Percentiles rank a stretch among this genome's conserved stretches.
phyloP scores from a whole-genome alignment of 2,329 filamentous ascomycete genomes.

The Monilinia fructicola region DNA sequence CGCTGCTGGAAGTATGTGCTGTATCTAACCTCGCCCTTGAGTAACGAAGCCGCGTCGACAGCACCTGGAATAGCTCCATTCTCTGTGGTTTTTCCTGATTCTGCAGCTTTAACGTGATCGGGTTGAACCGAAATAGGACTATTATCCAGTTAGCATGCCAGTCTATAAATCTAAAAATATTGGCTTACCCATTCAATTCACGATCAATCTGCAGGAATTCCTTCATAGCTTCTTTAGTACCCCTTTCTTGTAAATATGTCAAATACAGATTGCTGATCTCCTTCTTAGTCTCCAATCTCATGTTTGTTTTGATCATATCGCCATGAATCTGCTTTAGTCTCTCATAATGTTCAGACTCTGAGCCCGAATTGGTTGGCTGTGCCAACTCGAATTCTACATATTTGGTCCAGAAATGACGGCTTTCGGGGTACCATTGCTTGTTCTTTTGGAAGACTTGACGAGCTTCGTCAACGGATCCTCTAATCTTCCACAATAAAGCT shows the following conservation, averaged over 20 bases:
- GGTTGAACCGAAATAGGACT: slow-evolving; percentile 48
- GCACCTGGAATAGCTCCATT: slow-evolving; percentile 46
- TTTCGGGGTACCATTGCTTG: slow-evolving; percentile 79
- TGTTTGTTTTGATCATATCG: slow-evolving; percentile 67
- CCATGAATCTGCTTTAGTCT: slow-evolving; percentile 81
- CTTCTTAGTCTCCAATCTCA: slow-evolving; percentile 67
- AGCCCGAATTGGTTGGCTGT: slow-evolving; percentile 67
- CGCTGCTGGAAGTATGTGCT: slow-evolving; percentile 45
- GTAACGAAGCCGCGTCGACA: slow-evolving; percentile 45
- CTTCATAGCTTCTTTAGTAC: slow-evolving; percentile 79
- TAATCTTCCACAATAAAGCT: slow-evolving; percentile 80
- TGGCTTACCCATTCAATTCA: slow-evolving; percentile 77
- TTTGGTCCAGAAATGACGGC: slow-evolving; percentile 82
- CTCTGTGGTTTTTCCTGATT: slow-evolving; percentile 44
- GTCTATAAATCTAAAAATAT: not conserved
- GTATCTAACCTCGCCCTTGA: slow-evolving; percentile 47
- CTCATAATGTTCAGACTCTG: slow-evolving; percentile 64
- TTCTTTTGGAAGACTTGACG: slow-evolving; percentile 82
- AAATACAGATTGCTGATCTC: slow-evolving; percentile 79
- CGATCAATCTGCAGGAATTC: slow-evolving; percentile 81
- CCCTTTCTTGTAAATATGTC: slow-evolving; percentile 77
- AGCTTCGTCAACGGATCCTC: slow-evolving; percentile 76
- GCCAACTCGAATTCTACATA: slow-evolving; percentile 88
- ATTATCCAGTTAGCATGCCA: slow-evolving; percentile 28
- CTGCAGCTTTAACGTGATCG: slow-evolving; percentile 38